Conservation (phyloP, 2,329 filamentous ascomycete species). For the Bipolaris oryzae region DNA sequence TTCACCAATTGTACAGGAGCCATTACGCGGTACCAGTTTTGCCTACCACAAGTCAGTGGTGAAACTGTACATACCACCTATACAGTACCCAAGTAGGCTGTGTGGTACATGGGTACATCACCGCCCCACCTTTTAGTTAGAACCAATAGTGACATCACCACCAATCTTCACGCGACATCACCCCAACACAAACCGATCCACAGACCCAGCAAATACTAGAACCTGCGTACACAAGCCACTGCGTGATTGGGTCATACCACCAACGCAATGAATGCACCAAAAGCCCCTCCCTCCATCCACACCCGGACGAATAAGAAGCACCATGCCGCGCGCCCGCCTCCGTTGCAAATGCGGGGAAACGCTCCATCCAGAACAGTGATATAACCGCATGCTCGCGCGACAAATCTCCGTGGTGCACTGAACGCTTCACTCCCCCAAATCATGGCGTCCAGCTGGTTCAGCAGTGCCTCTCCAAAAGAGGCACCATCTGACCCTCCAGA, state of each 20-base stretch:
- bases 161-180: conserved; percentile 3
- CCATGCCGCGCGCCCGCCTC: conserved; percentile 11
- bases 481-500: conserved; percentile 32
- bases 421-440: conserved; percentile 2
- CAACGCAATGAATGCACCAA: background rate
- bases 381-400: conserved; percentile 14
- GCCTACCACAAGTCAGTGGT: background rate
- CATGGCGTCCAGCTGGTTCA: conserved; percentile 42
- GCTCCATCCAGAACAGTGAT: conserved; percentile 17
- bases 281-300: background rate
- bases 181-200: conserved; percentile 1
- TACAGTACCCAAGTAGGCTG: background rate
- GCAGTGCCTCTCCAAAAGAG: conserved; percentile 25
- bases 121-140: conserved; percentile 1
- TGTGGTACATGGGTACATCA: conserved; percentile 1
- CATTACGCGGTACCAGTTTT: no score
- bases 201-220: background rate
- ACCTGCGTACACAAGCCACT: conserved; percentile 4
- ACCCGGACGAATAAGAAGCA: conserved; percentile 15
- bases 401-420: background rate
- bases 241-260: conserved; percentile 9
- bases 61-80: background rate
- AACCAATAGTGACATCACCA: conserved; percentile 12
- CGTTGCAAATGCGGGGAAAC: conserved; percentile 32
- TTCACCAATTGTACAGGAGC: background rate